phyloP scores from a whole-genome alignment of 305 asterid species.

The Euphrasia arctica region DNA sequence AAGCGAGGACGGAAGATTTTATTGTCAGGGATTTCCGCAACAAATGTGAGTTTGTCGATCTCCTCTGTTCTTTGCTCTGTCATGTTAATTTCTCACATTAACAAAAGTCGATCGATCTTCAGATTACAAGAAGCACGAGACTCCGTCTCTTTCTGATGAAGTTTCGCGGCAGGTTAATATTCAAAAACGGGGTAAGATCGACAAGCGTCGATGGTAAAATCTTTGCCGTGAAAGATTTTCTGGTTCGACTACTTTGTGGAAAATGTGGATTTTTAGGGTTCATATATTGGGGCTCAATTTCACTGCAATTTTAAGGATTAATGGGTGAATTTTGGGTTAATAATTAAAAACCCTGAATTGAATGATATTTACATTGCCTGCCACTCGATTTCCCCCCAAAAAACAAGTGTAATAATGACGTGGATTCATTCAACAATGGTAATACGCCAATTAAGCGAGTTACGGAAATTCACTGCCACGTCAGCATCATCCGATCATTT shows the following conservation, averaged over 20 bases:
- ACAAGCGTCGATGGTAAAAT: slow-evolving; percentile 27
- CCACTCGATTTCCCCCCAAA: too few relatives aligned
- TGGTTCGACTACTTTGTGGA: slow-evolving; percentile 27
- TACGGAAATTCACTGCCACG: too few relatives aligned
- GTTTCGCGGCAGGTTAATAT: slow-evolving; percentile 37
- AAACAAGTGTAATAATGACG: too few relatives aligned
- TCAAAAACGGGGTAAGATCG: slow-evolving; percentile 27
- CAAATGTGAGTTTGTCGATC: slow-evolving; percentile 37
- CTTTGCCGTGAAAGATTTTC: slow-evolving; percentile 36
- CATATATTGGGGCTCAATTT: too few relatives aligned
- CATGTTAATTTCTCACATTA: neutral
- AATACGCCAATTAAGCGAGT: too few relatives aligned
- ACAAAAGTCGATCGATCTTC: neutral
- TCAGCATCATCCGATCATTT: too few relatives aligned
- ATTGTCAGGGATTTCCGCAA: slow-evolving; percentile 36
- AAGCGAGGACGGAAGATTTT: slow-evolving; percentile 51
- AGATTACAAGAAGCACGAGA: slow-evolving; percentile 34
- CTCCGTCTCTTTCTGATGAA: slow-evolving; percentile 38
- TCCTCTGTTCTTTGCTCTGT: neutral
- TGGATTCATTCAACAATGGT: too few relatives aligned
- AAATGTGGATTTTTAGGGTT: too few relatives aligned
- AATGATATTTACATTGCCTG: too few relatives aligned
- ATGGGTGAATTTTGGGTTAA: too few relatives aligned
- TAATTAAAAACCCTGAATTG: too few relatives aligned
- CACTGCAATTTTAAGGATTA: too few relatives aligned